phyloP scores from a whole-genome alignment of 495 filamentous ascomycete species.

The Chaetomium tenue region DNA sequence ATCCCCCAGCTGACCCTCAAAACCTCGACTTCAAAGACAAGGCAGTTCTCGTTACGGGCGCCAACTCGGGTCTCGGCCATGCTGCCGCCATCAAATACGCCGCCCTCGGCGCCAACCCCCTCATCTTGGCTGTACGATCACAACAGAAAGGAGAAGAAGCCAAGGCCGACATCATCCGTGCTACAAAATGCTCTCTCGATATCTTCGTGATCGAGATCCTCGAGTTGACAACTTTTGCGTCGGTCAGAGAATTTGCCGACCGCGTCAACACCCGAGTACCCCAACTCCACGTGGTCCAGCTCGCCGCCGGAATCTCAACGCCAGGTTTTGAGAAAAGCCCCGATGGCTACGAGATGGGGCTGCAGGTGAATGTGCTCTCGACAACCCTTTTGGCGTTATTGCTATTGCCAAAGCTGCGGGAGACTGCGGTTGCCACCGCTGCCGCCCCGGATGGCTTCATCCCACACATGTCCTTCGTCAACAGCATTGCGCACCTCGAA shows the following conservation, averaged over 20 bases:
- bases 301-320: conserved; percentile 42
- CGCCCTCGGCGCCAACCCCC: conserved; percentile 35
- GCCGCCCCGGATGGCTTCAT: too few species aligned
- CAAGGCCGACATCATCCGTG: conserved; percentile 41
- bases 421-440: too few species aligned
- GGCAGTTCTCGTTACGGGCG: conserved; percentile 53
- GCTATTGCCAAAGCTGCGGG: conserved; percentile 39
- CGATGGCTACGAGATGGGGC: conserved; percentile 53
- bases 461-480: too few species aligned
- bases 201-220: too few species aligned
- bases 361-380: conserved; percentile 61
- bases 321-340: conserved; percentile 14
- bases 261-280: too few species aligned
- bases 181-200: conserved; percentile 31
- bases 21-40: conserved; percentile 27
- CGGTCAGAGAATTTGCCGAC: too few species aligned
- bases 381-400: conserved; percentile 56
- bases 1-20: too few species aligned
- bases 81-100: conserved; percentile 48
- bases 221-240: too few species aligned
- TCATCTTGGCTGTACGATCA: conserved; percentile 48
- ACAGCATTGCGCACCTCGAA: too few species aligned
- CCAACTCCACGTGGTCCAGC: conserved; percentile 42
- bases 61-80: conserved; percentile 50
- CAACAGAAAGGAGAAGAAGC: too few species aligned